Evolutionary conservation across 306 rosid species (phyloP), one percentile per base, ranked within the genome.

Genomic region (Ziziphus jujuba): DNA sequence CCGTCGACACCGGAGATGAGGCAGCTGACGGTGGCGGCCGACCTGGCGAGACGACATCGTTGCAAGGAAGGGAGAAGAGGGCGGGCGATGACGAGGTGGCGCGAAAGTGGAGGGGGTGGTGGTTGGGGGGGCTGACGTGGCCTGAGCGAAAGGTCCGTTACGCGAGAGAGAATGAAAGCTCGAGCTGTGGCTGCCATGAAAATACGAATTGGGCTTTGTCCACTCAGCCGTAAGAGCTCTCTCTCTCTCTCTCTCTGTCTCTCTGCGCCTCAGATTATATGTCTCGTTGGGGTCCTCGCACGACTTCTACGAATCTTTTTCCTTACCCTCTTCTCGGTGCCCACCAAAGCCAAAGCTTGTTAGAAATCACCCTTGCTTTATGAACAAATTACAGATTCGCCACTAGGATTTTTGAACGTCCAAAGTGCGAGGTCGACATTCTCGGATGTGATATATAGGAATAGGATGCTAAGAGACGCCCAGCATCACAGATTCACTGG

Each of bases 161-260:
- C 1, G 66, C 85, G 95, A 6, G 97, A 77, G 63, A 85, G 79
- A 69, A 78, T 51, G 82, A 85, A 79, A 7, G 87, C 81, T 47
- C 89, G 87, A 24, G 90, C 80, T 50, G 91, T 72, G 75, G 83
- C 82, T 51, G 95, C 90, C 97, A 91, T 87, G 67, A 35, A 36
- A n/a, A n/a, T n/a, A n/a, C 63, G 43, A 40, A 61, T 12, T 75
- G 55, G 58, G 48, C 50, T 40, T 10, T 9, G 45, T 8, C 45
- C 9, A 12, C 45, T 40, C 12, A 50, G 67, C 73, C 67, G 44
- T 60, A 6, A 13, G 35, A 44, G 72, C 66, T 52, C 53, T 70
- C 70, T 16, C 47, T 59, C 70, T 56, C 66, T 36, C 55, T 52
- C 50, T 28, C 69, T 16, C 47, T 59, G 65, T 56, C 66, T 36